Evolutionary conservation across 345 rosid species (phyloP), one percentile per base, ranked within the genome.

Genomic region (Dovyalis caffra): DNA sequence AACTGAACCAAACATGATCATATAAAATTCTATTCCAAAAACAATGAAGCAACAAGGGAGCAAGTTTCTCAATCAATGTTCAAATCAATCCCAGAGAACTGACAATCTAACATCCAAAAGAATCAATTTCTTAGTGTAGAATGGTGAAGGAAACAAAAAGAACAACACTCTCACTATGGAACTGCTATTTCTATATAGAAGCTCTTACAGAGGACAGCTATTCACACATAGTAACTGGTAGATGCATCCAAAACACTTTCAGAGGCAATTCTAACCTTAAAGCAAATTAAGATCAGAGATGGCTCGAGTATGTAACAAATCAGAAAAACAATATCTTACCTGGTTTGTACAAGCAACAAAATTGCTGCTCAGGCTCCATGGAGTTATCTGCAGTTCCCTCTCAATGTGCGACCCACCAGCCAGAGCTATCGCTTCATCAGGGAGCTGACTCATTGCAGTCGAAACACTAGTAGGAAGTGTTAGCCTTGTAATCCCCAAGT

Each of bases 381-480:
- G 96, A 83, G 97, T 91, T 53, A 95, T 93, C 87, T 90, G 94
- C 79, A 95, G 81, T 84, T 93, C 99, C 83, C 99, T 86, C 83
- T 93, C 99, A 69, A 95, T 93, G 76, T 93, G 98, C 31, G 97
- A 91, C 35, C 98, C 99, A 85, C 94, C 98, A 82, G 99, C 99
- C 69, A 95, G 85, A 78, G 94, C 96, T 79, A 95, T 90, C 76
- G 98, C 97, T 84, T 93, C 98, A 45, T 84, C 93, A 70, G 99
- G 99, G 33, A 95, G 90, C 81, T 91, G 99, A 85, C 91, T 90
- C 94, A 88, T 80, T 74, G 99, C 98, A 62, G 83, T 82, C 57
- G 98, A 89, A 78, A 93, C 83, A 76, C 90, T 88, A 78, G 91
- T 85, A 66, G 95, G 97, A 56, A 85, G 83, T 45, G 93, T 90